phyloP scores from a whole-genome alignment of 208 protist species.

The Acanthamoeba castellanii region DNA sequence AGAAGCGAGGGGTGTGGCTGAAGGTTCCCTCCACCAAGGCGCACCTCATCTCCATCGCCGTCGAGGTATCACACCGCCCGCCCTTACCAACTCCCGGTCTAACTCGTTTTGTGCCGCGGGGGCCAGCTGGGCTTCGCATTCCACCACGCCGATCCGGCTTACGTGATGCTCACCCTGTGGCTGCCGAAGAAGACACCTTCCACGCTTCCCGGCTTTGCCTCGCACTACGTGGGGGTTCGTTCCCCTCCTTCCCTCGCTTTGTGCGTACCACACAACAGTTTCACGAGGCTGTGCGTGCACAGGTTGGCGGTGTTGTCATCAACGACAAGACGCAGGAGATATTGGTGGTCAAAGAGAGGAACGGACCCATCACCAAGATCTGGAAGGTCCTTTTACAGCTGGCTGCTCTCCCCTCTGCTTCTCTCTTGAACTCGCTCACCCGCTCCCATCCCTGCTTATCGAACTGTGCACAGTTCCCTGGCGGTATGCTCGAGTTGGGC shows the following conservation, averaged over 20 bases:
- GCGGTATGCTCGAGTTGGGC: slow-evolving; percentile 52
- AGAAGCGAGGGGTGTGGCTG: slow-evolving; percentile 69
- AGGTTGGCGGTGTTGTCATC: slow-evolving; percentile 63
- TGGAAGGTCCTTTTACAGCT: slow-evolving; percentile 32
- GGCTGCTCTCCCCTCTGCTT: not conserved
- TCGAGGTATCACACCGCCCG: not conserved
- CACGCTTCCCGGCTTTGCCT: slow-evolving; percentile 48
- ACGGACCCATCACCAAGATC: slow-evolving; percentile 45
- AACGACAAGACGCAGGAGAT: slow-evolving; percentile 65
- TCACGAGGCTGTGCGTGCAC: not conserved
- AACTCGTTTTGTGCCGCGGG: not conserved
- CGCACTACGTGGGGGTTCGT: slow-evolving; percentile 53
- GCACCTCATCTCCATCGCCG: slow-evolving; percentile 63
- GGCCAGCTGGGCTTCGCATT: slow-evolving; percentile 47
- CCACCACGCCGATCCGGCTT: slow-evolving; percentile 52
- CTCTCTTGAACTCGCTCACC: not conserved
- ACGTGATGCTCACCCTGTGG: slow-evolving; percentile 71
- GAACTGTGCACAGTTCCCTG: slow-evolving; percentile 18
- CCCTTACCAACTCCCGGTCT: not conserved
- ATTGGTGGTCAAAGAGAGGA: slow-evolving; percentile 54
- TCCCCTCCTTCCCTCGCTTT: not conserved
- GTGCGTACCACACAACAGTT: not conserved
- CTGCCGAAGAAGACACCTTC: slow-evolving; percentile 14
- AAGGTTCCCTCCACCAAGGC: slow-evolving; percentile 66
- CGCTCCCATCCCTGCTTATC: not conserved